Base-by-base conservation (phyloP, 768 basidiomycete genomes). In the Russula virescens region DNA sequence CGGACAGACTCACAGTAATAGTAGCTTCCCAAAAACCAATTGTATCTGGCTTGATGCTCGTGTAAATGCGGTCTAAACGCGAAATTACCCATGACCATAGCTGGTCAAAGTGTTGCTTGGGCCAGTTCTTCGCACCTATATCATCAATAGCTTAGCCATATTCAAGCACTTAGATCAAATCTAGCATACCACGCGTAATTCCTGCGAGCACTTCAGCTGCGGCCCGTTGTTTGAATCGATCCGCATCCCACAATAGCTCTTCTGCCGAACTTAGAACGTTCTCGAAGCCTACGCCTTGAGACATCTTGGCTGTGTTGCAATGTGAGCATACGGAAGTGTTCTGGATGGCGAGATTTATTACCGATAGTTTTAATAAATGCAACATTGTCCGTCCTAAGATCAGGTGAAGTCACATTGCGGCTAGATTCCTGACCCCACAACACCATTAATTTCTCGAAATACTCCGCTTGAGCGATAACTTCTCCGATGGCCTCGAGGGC, bases 141-240 rank as follows among this genome's bases (percentile, higher is more conserved):
- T 46, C 50, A 40, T 60, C 40, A 71, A 58, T 46, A 48, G 57
- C 45, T 43, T 54, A 54, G 48, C n/a, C n/a, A 35, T 11, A 40
- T 50, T 40, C 23, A 48, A 49, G 47, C 10, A 60, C 23, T 34
- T 38, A 34, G 25, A 34, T n/a, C 23, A 55, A 56, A 34, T 35
- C n/a, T 58, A 31, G 52, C 76, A 56, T 70, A 87, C 89, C 93
- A 65, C 93, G 82, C 59, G 91, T 74, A 52, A 93, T 69, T 23
- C 93, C 94, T 40, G 82, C 78, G 28, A 94, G 71, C 35, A 94
- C 73, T 73, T 88, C 88, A 55, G 84, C 86, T 26, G 86, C 86
- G 31, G 90, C 90, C 26, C 92, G 82, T 71, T 93, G 93, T 74
- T 92, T 91, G 77, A 87, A 93, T 63, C 90, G 88, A 69, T 93